Conservation (phyloP, 2,329 filamentous ascomycete species). For the Daldinia sp. region DNA sequence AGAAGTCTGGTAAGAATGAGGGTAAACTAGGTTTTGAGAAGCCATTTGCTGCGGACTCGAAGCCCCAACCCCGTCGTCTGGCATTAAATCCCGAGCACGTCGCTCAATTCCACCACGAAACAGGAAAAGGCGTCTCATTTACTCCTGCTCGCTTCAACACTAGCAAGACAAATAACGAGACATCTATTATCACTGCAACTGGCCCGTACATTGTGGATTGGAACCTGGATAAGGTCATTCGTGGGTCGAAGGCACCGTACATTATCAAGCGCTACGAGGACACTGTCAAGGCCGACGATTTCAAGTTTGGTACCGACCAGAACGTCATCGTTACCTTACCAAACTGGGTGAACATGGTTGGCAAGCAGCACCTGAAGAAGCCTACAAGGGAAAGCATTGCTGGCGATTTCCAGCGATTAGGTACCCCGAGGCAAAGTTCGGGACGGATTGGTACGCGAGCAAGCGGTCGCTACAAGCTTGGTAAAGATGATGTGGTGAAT, state of each 20-base stretch:
- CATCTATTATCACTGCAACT: conserved; percentile 95
- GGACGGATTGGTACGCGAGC: conserved; percentile 65
- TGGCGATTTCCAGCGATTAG: conserved; percentile 63
- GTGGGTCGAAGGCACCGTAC: conserved; percentile 86
- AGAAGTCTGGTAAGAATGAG: conserved; percentile 94
- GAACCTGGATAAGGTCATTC: conserved; percentile 90
- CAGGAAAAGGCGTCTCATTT: conserved; percentile 85
- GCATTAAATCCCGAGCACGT: conserved; percentile 91
- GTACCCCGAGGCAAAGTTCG: conserved; percentile 63
- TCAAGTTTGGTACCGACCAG: conserved; percentile 96
- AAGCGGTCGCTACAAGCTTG: conserved; percentile 77
- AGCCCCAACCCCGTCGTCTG: conserved; percentile 91
- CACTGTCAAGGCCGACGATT: conserved; percentile 97
- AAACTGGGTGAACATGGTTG: conserved; percentile 98
- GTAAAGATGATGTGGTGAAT: conserved; percentile 86
- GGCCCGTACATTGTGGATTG: conserved; percentile 97
- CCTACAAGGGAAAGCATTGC: conserved; percentile 95
- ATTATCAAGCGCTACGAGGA: conserved; percentile 96
- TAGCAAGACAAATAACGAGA: conserved; percentile 82
- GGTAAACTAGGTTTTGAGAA: conserved; percentile 98
- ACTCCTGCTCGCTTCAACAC: conserved; percentile 95
- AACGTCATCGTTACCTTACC: conserved; percentile 97
- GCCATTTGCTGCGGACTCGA: conserved; percentile 89
- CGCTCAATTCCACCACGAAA: conserved; percentile 97
- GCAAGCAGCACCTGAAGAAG: conserved; percentile 83